These are phyloP conservation scores for Penicillium chermesinum DNA, from an alignment of 495 filamentous ascomycete species.

Conservation along the genomic window DNA sequence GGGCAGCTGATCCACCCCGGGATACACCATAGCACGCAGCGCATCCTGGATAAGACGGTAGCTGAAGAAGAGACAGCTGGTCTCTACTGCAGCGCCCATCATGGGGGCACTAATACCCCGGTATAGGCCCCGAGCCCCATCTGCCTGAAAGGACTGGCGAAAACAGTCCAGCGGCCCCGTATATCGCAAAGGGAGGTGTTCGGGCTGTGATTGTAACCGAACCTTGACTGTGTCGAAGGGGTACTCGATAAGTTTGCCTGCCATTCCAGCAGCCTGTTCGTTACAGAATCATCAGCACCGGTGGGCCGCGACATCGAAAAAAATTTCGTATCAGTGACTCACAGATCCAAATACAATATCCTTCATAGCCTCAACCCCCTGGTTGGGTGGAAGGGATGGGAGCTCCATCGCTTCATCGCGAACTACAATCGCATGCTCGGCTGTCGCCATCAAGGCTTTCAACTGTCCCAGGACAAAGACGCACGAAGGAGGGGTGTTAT, in stretches of 20 bases:
- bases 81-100: conserved; percentile 87
- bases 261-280: conserved; percentile 70
- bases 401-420: conserved; percentile 40
- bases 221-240: conserved; percentile 99
- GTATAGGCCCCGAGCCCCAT: conserved; percentile 73
- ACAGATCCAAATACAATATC: conserved; percentile 83
- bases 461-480: conserved; percentile 21
- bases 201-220: conserved; percentile 65
- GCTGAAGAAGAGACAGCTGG: conserved; percentile 90
- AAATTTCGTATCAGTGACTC: conserved; percentile 28
- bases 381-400: conserved; percentile 43
- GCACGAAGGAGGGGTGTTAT: conserved; percentile 25
- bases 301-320: not conserved
- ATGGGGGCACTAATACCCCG: conserved; percentile 90
- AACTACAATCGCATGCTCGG: conserved; percentile 37
- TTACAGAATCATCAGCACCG: not conserved
- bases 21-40: conserved; percentile 52
- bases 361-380: conserved; percentile 65
- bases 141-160: conserved; percentile 69
- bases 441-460: conserved; percentile 37
- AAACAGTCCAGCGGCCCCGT: conserved; percentile 91
- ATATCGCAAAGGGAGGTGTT: conserved; percentile 75
- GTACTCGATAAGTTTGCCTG: conserved; percentile 94
- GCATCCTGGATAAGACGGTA: conserved; percentile 66
- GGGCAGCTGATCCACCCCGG: conserved; percentile 53